These are phyloP conservation scores for Apophysomyces variabilis DNA, from an alignment of 371 early-diverging fungal species.

Conservation along the genomic window DNA sequence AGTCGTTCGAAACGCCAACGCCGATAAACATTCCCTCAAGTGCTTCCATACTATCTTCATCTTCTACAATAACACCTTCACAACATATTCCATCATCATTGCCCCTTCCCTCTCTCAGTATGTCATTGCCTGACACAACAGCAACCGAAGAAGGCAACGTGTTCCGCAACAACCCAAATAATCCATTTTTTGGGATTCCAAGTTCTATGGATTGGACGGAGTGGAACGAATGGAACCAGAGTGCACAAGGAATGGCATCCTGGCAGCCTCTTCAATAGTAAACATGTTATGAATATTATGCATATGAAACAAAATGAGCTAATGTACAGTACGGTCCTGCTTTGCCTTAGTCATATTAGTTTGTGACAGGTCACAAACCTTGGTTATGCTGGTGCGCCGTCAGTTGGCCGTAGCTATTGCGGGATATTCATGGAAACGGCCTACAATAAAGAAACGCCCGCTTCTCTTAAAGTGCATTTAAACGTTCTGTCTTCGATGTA, in stretches of 20 bases:
- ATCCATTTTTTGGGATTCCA: constrained; percentile 51
- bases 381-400: too few relatives aligned
- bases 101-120: constrained; percentile 11
- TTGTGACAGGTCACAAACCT: too few relatives aligned
- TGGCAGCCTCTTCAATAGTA: constrained; percentile 4
- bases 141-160: constrained; percentile 18
- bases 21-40: not conserved
- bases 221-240: constrained; percentile 50
- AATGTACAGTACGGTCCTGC: too few relatives aligned
- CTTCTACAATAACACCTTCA: constrained; percentile 14
- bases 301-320: too few relatives aligned
- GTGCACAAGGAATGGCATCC: constrained; percentile 12
- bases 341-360: too few relatives aligned
- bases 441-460: too few relatives aligned
- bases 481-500: too few relatives aligned
- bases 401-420: too few relatives aligned
- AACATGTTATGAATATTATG: not conserved
- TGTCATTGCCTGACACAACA: constrained; percentile 6
- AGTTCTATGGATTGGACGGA: constrained; percentile 53
- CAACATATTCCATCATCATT: constrained; percentile 5
- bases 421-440: too few relatives aligned
- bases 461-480: too few relatives aligned
- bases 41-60: not conserved
- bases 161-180: constrained; percentile 48
- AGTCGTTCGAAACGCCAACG: not conserved